Base-by-base conservation (phyloP, 148 eudicot genomes). In the Spergularia bocconei region DNA sequence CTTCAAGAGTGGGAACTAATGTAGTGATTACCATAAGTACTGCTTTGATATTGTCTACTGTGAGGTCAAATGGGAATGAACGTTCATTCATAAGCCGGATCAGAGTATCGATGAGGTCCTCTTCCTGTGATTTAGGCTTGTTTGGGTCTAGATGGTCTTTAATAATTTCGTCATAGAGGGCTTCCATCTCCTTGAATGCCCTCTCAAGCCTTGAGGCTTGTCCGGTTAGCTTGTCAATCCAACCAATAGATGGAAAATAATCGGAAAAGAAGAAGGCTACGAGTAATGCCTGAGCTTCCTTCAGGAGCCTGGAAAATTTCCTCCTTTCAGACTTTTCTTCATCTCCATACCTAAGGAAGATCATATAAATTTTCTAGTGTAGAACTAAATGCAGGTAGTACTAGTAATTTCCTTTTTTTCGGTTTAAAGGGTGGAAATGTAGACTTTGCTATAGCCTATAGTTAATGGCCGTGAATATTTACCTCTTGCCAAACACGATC, bases 401-500 rank as follows among this genome's bases (percentile, higher is more conserved):
- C 48, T 44, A 6, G 6, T 5, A 44, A 44, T 1, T 6, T 29
- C 3, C 3, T 29, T 29, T 29, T 29, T 29, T 29, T 29, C 36
- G 36, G 36, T 29, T 29, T 29, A 29, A 44, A 44, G 48, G 48
- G 5, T 44, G 48, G 48, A 44, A 44, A 44, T 44, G 48, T 6
- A 44, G 9, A 44, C 48, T 44, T 44, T n/a, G 6, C 3, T 39
- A 39, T 39, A 39, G 48, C 48, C 5, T 44, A 44, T 44, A 44
- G 7, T 9, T 44, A 44, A 44, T 44, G 1, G 48, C 48, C 7
- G 47, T 41, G 7, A 41, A 41, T 48, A 9, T 44, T 44, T 44
- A 82, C 82, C 80, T 79, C 59, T 74, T 83, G 16, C 85, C 85
- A 50, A 79, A 79, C 4, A 82, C 85, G 17, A 77, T 51, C 70